Base-by-base conservation (phyloP, 345 rosid genomes). In the Carallia pectinifolia region DNA sequence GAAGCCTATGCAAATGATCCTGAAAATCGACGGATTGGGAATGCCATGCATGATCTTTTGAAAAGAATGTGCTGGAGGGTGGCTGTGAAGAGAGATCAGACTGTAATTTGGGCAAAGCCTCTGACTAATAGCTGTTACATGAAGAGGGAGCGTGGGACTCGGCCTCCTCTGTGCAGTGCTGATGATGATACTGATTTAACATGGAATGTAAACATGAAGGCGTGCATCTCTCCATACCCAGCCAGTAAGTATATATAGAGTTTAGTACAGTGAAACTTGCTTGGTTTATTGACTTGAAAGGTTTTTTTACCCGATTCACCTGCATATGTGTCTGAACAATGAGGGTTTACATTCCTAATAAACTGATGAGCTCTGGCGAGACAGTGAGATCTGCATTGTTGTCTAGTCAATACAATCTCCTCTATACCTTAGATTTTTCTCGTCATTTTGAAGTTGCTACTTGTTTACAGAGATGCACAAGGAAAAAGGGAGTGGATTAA, bases 51-150 rank as follows among this genome's bases (percentile, higher is more conserved):
- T 61, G 86, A 86, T 84, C 91, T 95, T 67, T 76, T 95, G 37
- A 86, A 59, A 81, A 81, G 91, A 78, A 95, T 95, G 97, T 95
- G 99, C 81, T 95, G 99, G 99, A 86, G 72, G 80, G 88, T 92
- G 47, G 90, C 58, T 61, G 81, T 74, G 2, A 95, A 82, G 84
- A 83, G 71, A 76, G 91, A 91, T 71, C 99, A 95, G 80, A 87
- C 98, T 69, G 97, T 92, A 72, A 88, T 95, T 65, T 95, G 99
- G 99, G 87, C 78, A 71, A 95, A 95, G 76, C 96, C 98, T 1
- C 68, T 81, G 72, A 85, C 85, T 74, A 95, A 95, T 79, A 85
- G 87, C 77, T 95, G 99, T 82, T 95, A 86, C 76, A 68, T 85
- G 85, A 90, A 89, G 77, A 85, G 99, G 70, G 89, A 65, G 48